A percentile compares a stretch with the other conserved stretches of the same genome.
These are phyloP conservation scores for Anisogramma anomala DNA, from an alignment of 2,329 filamentous ascomycete genomes.

Conservation along the genomic window DNA sequence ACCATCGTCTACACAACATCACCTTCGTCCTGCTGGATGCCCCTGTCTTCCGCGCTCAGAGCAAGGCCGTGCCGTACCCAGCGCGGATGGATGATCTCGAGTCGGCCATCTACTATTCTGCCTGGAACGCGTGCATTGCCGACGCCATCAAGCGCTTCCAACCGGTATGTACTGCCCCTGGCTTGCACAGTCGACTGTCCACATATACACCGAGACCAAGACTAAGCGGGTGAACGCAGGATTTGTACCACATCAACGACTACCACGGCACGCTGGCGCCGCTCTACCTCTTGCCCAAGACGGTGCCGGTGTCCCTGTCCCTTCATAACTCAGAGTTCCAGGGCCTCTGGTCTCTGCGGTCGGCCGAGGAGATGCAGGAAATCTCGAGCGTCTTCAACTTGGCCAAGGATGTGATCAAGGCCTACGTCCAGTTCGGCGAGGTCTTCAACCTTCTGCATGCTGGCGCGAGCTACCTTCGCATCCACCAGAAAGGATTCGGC, in stretches of 20 bases:
- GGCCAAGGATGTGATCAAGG: conserved; percentile 39
- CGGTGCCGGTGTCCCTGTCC: conserved; percentile 48
- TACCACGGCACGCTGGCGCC: conserved; percentile 37
- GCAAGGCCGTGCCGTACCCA: conserved; percentile 49
- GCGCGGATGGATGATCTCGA: conserved; percentile 55
- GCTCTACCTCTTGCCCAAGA: conserved; percentile 51
- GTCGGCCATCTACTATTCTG: conserved; percentile 56
- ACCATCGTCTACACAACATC: conserved; percentile 52
- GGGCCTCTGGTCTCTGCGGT: conserved; percentile 54
- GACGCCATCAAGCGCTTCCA: conserved; percentile 44
- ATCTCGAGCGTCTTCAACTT: conserved; percentile 54
- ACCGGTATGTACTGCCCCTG: neutral
- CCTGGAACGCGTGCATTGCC: conserved; percentile 58
- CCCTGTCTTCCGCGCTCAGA: conserved; percentile 54
- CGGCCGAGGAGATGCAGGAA: conserved; percentile 45
- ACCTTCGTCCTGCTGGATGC: conserved; percentile 58
- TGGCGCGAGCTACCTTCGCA: conserved; percentile 44
- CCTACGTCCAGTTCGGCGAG: conserved; percentile 54
- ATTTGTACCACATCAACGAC: conserved; percentile 29
- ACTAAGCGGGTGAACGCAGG: conserved; percentile 14
- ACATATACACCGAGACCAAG: neutral
- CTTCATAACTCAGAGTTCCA: conserved; percentile 59
- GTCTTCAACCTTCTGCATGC: conserved; percentile 55
- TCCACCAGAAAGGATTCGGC: conserved; percentile 53
- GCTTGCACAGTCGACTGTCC: neutral